phyloP scores from a whole-genome alignment of 2,329 filamentous ascomycete genomes.

The Epichloe gansuensis region DNA sequence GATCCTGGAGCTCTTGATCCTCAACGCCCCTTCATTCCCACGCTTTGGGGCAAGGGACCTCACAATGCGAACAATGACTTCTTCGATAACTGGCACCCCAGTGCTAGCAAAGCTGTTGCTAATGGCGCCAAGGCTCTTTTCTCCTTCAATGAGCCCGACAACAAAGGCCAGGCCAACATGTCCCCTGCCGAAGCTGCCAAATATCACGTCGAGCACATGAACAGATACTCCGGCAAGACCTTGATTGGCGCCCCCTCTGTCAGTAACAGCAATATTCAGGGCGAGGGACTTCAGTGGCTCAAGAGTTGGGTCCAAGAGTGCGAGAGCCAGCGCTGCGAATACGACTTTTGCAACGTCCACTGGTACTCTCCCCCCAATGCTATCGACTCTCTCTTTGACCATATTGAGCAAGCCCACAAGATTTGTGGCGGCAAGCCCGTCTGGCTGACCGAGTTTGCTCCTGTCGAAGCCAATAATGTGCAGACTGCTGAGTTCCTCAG shows the following conservation, averaged over 20 bases:
- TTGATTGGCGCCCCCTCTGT: conserved; percentile 47
- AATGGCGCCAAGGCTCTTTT: conserved; percentile 44
- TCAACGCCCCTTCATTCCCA: conserved; percentile 49
- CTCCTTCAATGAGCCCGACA: conserved; percentile 63
- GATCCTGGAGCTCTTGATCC: conserved; percentile 27
- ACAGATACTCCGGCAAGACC: conserved; percentile 38
- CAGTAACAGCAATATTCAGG: conserved; percentile 40
- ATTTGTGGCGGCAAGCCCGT: conserved; percentile 37
- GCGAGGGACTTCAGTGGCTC: conserved; percentile 37
- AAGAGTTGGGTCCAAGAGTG: not conserved
- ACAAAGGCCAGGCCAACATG: conserved; percentile 45
- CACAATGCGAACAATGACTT: conserved; percentile 7
- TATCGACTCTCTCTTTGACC: conserved; percentile 38
- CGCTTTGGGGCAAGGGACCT: conserved; percentile 42
- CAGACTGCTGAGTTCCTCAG: conserved; percentile 35
- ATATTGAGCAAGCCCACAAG: conserved; percentile 34
- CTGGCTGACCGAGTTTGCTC: conserved; percentile 54
- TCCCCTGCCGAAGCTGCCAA: conserved; percentile 36
- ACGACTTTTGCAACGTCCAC: conserved; percentile 50
- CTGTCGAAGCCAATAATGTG: conserved; percentile 27
- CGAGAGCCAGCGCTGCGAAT: conserved; percentile 26
- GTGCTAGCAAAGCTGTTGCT: conserved; percentile 38
- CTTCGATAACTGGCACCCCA: conserved; percentile 37
- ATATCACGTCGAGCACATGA: conserved; percentile 40
- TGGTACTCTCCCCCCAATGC: conserved; percentile 45